These are phyloP conservation scores for Acacia concinna DNA, from an alignment of 331 rosid genomes.

Conservation along the genomic window DNA sequence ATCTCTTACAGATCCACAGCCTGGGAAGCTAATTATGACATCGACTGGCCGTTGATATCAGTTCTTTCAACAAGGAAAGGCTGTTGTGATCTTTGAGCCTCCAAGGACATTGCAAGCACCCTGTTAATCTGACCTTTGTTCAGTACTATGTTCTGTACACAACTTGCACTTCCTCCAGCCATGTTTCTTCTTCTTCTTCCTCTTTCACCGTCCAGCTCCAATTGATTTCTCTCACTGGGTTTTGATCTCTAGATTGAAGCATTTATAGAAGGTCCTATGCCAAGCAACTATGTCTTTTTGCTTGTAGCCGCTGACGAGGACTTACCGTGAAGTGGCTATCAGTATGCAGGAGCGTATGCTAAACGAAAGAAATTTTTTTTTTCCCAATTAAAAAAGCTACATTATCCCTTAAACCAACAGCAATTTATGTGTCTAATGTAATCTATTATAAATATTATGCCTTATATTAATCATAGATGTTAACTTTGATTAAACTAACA, in stretches of 20 bases:
- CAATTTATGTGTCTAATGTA: not conserved
- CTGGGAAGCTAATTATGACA: slow-evolving; percentile 49
- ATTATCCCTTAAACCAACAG: not conserved
- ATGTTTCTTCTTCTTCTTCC: slow-evolving; percentile 28
- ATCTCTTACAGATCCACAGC: slow-evolving; percentile 40
- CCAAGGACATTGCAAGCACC: slow-evolving; percentile 34
- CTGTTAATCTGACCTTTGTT: slow-evolving; percentile 31
- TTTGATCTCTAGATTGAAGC: not conserved
- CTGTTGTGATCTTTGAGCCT: slow-evolving; percentile 34
- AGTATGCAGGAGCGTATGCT: not conserved
- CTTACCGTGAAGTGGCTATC: not conserved
- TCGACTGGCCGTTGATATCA: not conserved
- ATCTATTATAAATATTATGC: not conserved
- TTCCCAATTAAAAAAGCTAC: not conserved
- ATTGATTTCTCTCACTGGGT: not conserved
- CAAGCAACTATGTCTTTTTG: not conserved
- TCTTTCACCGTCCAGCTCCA: not conserved
- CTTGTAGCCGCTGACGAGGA: not conserved
- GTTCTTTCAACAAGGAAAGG: slow-evolving; percentile 28
- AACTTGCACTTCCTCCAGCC: slow-evolving; percentile 32
- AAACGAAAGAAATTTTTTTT: not conserved
- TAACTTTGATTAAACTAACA: not conserved
- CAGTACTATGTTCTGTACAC: slow-evolving; percentile 22
- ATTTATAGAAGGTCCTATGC: not conserved
- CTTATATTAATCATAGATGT: not conserved